These are phyloP conservation scores for Cenococcum geophilum DNA, from an alignment of 495 filamentous ascomycete genomes.

Conservation along the genomic window DNA sequence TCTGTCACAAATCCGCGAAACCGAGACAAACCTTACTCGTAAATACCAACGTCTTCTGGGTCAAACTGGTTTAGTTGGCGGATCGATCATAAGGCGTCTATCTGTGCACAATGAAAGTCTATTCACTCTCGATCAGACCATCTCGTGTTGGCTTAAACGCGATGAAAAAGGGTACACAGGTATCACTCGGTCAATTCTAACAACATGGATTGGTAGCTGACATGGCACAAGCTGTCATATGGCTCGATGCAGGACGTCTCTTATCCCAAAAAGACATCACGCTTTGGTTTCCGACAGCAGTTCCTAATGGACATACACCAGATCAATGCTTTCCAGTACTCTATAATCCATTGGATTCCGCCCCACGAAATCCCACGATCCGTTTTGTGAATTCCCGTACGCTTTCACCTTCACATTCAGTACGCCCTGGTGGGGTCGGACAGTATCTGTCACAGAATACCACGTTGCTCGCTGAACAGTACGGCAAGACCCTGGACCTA, in stretches of 20 bases:
- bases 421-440: background rate
- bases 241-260: background rate
- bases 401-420: background rate
- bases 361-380: background rate
- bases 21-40: background rate
- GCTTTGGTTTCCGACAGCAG: background rate
- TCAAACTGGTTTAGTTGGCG: background rate
- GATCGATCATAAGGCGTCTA: background rate
- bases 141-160: background rate
- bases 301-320: no score
- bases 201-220: background rate
- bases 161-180: background rate
- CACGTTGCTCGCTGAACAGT: background rate
- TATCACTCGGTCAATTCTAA: background rate
- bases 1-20: background rate
- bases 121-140: background rate
- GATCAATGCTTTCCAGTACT: no score
- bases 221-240: background rate
- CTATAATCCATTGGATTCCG: background rate
- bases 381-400: background rate
- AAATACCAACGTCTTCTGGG: background rate
- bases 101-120: background rate
- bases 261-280: background rate
- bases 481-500: background rate
- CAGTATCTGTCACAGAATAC: background rate